Conservation (phyloP, 805 yeast species). For the Pichia nakasei region DNA sequence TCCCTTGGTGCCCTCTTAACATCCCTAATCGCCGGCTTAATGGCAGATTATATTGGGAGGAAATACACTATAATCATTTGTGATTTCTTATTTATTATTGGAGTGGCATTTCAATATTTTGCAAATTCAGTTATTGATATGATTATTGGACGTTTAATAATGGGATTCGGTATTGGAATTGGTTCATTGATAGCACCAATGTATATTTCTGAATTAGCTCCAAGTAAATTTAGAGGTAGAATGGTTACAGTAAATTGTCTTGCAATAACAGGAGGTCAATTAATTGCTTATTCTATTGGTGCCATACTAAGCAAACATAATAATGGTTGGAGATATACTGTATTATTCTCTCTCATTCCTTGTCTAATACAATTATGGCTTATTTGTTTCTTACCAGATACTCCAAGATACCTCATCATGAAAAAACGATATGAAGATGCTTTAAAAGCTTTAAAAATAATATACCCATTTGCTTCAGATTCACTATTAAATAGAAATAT, state of each 20-base stretch:
- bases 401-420: slow-evolving; percentile 45
- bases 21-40: slow-evolving; percentile 38
- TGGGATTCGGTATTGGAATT: slow-evolving; percentile 48
- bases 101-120: slow-evolving; percentile 39
- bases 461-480: slow-evolving; percentile 31
- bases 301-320: slow-evolving; percentile 35
- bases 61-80: slow-evolving; percentile 37
- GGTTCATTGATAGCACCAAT: slow-evolving; percentile 48
- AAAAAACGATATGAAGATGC: slow-evolving; percentile 34
- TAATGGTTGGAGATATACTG: slow-evolving; percentile 45
- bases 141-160: slow-evolving; percentile 43
- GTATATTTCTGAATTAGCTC: slow-evolving; percentile 46
- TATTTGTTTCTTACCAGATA: slow-evolving; percentile 43
- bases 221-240: slow-evolving; percentile 43
- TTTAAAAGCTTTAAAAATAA: slow-evolving; percentile 29
- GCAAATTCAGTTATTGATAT: slow-evolving; percentile 38
- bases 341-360: slow-evolving; percentile 45
- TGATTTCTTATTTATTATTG: slow-evolving; percentile 38
- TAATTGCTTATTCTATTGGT: slow-evolving; percentile 44
- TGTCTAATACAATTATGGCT: slow-evolving; percentile 38
- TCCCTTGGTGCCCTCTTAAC: slow-evolving; percentile 48
- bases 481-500: slow-evolving; percentile 32
- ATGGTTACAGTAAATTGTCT: slow-evolving; percentile 44
- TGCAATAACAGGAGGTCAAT: slow-evolving; percentile 50
- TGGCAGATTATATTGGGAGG: slow-evolving; percentile 43